Evolutionary conservation across 208 protist genomes (phyloP).

Genomic region (Trypanosoma brucei): DNA sequence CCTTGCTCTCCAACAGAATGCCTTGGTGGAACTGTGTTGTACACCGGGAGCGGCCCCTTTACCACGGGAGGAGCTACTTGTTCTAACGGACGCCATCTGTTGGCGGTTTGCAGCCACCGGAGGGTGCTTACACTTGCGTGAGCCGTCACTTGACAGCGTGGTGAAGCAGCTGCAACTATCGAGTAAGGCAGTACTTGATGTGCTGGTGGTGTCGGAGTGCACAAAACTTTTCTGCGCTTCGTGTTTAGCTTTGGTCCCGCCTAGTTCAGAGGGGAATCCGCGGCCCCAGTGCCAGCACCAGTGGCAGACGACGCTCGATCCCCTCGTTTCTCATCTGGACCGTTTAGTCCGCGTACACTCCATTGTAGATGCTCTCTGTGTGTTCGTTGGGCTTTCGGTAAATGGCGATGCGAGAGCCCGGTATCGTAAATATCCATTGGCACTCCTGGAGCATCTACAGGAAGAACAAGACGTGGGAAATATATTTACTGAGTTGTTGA

Average conservation of each 20-base stretch:
- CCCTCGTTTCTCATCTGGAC: slow-evolving; percentile 18
- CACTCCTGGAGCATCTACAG: slow-evolving; percentile 16
- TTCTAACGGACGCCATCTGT: slow-evolving; percentile 15
- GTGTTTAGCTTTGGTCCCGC: slow-evolving; percentile 4
- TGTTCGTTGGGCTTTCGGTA: slow-evolving; percentile 9
- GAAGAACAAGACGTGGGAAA: slow-evolving; percentile 5
- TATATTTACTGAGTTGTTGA: background rate
- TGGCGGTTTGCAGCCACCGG: slow-evolving; percentile 15
- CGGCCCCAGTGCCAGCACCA: background rate
- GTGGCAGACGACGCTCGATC: slow-evolving; percentile 12
- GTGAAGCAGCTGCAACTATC: slow-evolving; percentile 2
- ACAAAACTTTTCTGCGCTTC: slow-evolving; percentile 19
- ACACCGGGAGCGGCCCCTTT: background rate
- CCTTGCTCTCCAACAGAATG: slow-evolving; percentile 11
- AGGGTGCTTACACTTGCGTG: background rate
- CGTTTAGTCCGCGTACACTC: slow-evolving; percentile 21
- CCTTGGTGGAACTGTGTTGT: slow-evolving; percentile 5
- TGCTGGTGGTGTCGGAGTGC: slow-evolving; percentile 8
- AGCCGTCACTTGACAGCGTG: background rate
- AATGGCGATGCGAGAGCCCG: slow-evolving; percentile 12
- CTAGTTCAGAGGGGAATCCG: background rate
- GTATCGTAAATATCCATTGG: slow-evolving; percentile 19
- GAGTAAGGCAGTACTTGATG: slow-evolving; percentile 1
- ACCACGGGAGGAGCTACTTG: slow-evolving; percentile 11
- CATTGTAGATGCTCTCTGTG: slow-evolving; percentile 3